A percentile compares a stretch with the other conserved stretches of the same genome.
These are phyloP conservation scores for Starmerella floris DNA, from an alignment of 805 yeast species.

Conservation along the genomic window DNA sequence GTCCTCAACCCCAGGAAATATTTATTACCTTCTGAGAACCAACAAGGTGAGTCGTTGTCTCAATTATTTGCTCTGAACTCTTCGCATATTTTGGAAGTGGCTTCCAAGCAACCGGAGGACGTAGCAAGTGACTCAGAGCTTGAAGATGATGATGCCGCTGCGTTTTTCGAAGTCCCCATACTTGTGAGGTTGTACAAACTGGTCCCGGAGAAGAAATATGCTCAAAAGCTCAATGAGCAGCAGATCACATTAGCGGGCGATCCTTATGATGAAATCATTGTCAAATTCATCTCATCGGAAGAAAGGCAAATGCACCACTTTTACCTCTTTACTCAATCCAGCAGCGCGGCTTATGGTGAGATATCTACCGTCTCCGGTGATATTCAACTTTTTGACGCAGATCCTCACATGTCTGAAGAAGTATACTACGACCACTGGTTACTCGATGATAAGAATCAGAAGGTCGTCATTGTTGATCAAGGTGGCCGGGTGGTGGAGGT, in stretches of 20 bases:
- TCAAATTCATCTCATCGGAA: slow-evolving; percentile 1
- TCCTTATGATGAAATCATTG: slow-evolving; percentile 9
- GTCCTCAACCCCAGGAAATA: not conserved
- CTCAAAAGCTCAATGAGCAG: not conserved
- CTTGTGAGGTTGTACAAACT: slow-evolving; percentile 1
- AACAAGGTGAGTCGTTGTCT: not conserved
- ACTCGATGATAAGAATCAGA: not conserved
- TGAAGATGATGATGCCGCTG: slow-evolving; percentile 1
- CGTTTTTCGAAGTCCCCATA: not conserved
- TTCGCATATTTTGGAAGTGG: not conserved
- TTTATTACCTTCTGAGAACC: not conserved
- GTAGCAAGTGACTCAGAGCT: not conserved
- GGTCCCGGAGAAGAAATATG: not conserved
- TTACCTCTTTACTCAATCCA: slow-evolving; percentile 2
- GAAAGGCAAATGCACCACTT: not conserved
- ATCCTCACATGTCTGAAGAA: not conserved
- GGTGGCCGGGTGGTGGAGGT: too few species aligned
- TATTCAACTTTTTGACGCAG: not conserved
- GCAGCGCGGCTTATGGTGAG: not conserved
- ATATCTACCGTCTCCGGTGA: not conserved
- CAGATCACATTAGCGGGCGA: slow-evolving; percentile 4
- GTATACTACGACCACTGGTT: slow-evolving; percentile 11
- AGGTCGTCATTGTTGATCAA: not conserved
- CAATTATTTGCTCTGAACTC: not conserved
- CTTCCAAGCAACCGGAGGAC: not conserved